Evolutionary conservation across 108 stramenopile genomes (phyloP).

Genomic region (Cylindrotheca fusiformis): DNA sequence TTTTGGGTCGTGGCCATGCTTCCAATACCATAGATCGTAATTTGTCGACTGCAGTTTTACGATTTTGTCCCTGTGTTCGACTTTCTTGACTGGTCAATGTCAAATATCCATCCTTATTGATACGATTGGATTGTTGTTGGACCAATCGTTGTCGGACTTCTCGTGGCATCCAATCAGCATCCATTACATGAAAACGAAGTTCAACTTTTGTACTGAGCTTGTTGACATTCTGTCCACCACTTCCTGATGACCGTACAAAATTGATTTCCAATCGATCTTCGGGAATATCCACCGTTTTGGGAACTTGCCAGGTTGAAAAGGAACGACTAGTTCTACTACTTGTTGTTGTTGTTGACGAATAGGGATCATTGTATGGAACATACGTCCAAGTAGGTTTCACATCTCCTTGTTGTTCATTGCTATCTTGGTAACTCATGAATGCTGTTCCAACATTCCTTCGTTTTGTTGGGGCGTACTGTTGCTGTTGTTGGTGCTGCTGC

Average conservation of each 20-base stretch:
- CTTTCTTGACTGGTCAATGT: slow-evolving; percentile 72
- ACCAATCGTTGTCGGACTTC: slow-evolving; percentile 77
- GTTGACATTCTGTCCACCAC: slow-evolving; percentile 96
- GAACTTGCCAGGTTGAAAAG: slow-evolving; percentile 65
- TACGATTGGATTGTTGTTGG: slow-evolving; percentile 69
- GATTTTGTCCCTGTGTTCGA: slow-evolving; percentile 86
- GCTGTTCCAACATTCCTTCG: no score
- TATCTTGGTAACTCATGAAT: no score
- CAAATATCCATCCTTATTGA: slow-evolving; percentile 85
- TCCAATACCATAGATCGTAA: slow-evolving; percentile 57
- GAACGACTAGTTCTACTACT: slow-evolving; percentile 16
- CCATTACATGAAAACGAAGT: slow-evolving; percentile 71
- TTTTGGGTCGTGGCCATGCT: slow-evolving; percentile 72
- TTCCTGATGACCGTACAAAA: slow-evolving; percentile 59
- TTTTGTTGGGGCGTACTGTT: no score
- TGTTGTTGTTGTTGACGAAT: slow-evolving; percentile 3
- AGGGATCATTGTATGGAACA: slow-evolving; percentile 33
- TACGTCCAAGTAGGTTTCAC: slow-evolving; percentile 52
- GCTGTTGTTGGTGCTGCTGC: no score
- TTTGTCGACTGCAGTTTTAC: slow-evolving; percentile 77
- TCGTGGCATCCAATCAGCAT: slow-evolving; percentile 72
- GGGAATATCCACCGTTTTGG: slow-evolving; percentile 58
- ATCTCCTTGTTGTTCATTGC: neutral
- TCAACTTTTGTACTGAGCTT: slow-evolving; percentile 73
- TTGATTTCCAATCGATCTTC: slow-evolving; percentile 54